phyloP scores from a whole-genome alignment of 2,329 filamentous ascomycete species.

The Alternaria novae-zelandiae region DNA sequence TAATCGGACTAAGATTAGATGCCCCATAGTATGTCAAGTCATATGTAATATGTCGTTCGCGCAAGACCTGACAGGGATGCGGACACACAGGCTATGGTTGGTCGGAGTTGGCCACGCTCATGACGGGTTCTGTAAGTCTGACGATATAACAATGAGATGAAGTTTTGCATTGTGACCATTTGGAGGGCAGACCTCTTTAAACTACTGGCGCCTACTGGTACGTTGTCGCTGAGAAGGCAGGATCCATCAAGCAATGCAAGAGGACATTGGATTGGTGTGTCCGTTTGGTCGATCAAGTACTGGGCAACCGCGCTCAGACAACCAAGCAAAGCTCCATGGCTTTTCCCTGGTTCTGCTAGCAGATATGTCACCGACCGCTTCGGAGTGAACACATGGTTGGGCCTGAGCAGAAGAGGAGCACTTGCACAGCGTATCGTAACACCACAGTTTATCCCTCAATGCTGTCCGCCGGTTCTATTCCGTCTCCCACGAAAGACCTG shows the following conservation, averaged over 20 bases:
- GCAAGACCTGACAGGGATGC: neutral
- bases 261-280: neutral
- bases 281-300: neutral
- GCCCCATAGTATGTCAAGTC: conserved; percentile 11
- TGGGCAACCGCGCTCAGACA: neutral
- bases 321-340: neutral
- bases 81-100: neutral
- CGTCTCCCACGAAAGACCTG: neutral
- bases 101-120: neutral
- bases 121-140: neutral
- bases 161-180: neutral
- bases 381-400: neutral
- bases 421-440: neutral
- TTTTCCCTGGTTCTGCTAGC: neutral
- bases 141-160: neutral
- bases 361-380: neutral
- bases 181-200: neutral
- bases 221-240: neutral
- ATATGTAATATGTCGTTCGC: neutral
- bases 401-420: neutral
- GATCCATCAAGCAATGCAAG: neutral
- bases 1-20: neutral
- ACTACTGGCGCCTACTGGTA: neutral
- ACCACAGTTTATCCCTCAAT: neutral
- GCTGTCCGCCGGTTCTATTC: neutral